phyloP scores from a whole-genome alignment of 2,329 filamentous ascomycete species.

The Botryotinia globosa region DNA sequence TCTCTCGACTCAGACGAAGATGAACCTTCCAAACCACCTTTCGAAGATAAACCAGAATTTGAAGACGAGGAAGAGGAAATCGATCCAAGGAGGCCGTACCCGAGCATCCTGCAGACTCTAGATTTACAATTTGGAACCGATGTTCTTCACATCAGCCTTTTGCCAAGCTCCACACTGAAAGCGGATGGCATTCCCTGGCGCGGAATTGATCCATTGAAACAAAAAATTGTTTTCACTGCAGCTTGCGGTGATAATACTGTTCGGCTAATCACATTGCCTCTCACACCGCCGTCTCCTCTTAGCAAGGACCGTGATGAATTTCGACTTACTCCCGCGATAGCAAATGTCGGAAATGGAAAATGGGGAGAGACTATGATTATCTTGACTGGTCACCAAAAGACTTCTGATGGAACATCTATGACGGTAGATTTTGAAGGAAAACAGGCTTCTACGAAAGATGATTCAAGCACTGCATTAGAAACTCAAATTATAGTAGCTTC shows the following conservation, averaged over 20 bases:
- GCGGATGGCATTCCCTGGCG: slow-evolving; percentile 50
- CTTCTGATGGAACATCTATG: slow-evolving; percentile 56
- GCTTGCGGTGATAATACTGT: slow-evolving; percentile 57
- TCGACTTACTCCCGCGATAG: slow-evolving; percentile 49
- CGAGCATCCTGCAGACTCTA: slow-evolving; percentile 57
- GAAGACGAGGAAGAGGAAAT: slow-evolving; percentile 49
- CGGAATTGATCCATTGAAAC: slow-evolving; percentile 48
- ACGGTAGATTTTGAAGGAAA: slow-evolving; percentile 43
- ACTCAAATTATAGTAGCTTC: slow-evolving; percentile 57
- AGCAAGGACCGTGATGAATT: slow-evolving; percentile 57
- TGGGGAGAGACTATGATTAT: slow-evolving; percentile 60
- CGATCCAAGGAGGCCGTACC: slow-evolving; percentile 43
- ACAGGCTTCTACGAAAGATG: slow-evolving; percentile 34
- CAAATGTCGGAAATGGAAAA: slow-evolving; percentile 56
- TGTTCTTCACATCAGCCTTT: slow-evolving; percentile 54
- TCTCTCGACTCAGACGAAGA: slow-evolving; percentile 64
- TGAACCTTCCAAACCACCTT: slow-evolving; percentile 40
- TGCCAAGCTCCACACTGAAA: slow-evolving; percentile 49
- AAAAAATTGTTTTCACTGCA: slow-evolving; percentile 60
- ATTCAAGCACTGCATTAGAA: slow-evolving; percentile 31
- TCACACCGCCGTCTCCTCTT: slow-evolving; percentile 59
- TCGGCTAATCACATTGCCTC: slow-evolving; percentile 57
- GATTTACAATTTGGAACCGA: slow-evolving; percentile 59
- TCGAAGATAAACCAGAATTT: slow-evolving; percentile 57
- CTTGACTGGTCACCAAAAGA: slow-evolving; percentile 52